Base-by-base conservation (phyloP, 345 rosid genomes). In the Citrus hindsii region DNA sequence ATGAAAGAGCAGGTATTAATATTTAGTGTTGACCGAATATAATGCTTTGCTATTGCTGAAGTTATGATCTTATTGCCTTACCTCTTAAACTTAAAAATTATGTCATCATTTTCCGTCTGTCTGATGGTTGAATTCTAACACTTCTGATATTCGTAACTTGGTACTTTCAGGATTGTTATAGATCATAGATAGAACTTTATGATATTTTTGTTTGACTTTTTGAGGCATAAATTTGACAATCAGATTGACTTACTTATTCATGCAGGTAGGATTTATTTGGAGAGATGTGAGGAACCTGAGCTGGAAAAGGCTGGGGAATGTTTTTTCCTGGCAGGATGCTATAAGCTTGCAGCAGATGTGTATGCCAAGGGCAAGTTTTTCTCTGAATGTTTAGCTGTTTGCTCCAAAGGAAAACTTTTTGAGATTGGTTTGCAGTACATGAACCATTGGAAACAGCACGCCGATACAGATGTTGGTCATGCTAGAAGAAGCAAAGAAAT, bases 271-370 rank as follows among this genome's bases (percentile, higher is more conserved):
- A 79, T 85, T 27, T 88, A 82, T 76, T 61, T 83, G 84, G 84
- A 83, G 63, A 76, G 70, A 79, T 86, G 87, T 76, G 85, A 84
- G 60, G 79, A 81, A 25, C 70, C 82, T 60, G 77, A 80, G n/a
- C 37, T 77, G 37, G 79, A 80, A 73, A 85, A 71, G 73, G 91
- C 89, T 9, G 91, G 88, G 56, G 86, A 85, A 18, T 85, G 91
- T 73, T 85, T 88, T 69, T 33, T n/a, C 67, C 84, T 64, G 14
- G 87, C 87, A 25, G 70, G 83, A 63, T 5, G 68, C 24, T 85
- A 82, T 74, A 55, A 40, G 58, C 53, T 22, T 67, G 89, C 87
- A 65, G 89, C 87, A 8, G 82, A 86, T 55, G 86, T 79, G 5
- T 88, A 83, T 77, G 88, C 88, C 1, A 77, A 25, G 24, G 87